phyloP scores from a whole-genome alignment of 2,329 filamentous ascomycete genomes.

The Aspergillus quadricinctus region DNA sequence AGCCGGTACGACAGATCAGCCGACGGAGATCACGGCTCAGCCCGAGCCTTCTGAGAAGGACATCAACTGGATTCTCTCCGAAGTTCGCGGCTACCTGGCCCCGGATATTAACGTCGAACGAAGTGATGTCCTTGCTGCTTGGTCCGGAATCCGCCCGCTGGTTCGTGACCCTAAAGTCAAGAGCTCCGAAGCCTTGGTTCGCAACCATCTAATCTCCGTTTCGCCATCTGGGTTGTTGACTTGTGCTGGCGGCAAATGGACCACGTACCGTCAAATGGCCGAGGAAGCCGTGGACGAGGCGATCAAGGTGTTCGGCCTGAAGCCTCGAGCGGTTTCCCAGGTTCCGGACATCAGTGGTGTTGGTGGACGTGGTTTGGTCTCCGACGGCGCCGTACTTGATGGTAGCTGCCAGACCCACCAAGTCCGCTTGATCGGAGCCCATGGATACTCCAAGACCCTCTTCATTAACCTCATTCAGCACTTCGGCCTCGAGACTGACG shows the following conservation, averaged over 20 bases:
- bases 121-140: constrained; percentile 82
- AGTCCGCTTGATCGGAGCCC: constrained; percentile 75
- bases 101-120: constrained; percentile 81
- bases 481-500: constrained; percentile 85
- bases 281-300: constrained; percentile 84
- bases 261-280: constrained; percentile 88
- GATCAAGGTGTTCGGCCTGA: constrained; percentile 63
- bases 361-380: constrained; percentile 63
- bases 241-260: constrained; percentile 88
- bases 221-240: constrained; percentile 78
- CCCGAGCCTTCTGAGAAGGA: constrained; percentile 77
- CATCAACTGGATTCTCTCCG: constrained; percentile 81
- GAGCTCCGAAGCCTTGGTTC: constrained; percentile 82
- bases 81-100: constrained; percentile 75
- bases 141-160: constrained; percentile 81
- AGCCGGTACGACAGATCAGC: constrained; percentile 79
- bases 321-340: constrained; percentile 53
- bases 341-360: constrained; percentile 66
- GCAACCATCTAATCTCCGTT: constrained; percentile 77
- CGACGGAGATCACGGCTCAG: constrained; percentile 66
- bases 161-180: constrained; percentile 81
- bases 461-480: constrained; percentile 96
- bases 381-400: constrained; percentile 66
- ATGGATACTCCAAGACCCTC: constrained; percentile 82
- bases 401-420: constrained; percentile 80